Base-by-base conservation (phyloP, 768 basidiomycete genomes). In the Lactifluus hygrophoroides region DNA sequence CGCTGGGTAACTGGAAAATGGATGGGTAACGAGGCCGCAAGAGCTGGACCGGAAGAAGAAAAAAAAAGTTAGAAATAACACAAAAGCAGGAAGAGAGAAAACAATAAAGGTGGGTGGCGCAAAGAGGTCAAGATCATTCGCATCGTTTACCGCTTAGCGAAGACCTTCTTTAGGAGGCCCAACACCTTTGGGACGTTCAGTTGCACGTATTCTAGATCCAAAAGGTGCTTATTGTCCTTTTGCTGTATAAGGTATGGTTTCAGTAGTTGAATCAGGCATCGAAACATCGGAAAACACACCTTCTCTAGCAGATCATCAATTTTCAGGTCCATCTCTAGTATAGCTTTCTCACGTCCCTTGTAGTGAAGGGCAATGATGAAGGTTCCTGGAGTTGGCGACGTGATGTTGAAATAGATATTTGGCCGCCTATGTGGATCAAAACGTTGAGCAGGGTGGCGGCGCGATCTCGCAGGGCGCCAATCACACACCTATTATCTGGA, bases 301-400 rank as follows among this genome's bases (percentile, higher is more conserved):
- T 97, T 97, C 73, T 98, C 95, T 69, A 97, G 74, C 62, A 98
- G 73, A 73, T 99, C 95, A 72, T 99, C 95, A 66, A 98, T 96
- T 76, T 97, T 97, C 54, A 98, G 81, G 74, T 96, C 94, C 96
- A 98, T 98, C 79, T 99, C 96, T 37, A 98, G 81, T 66, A 99
- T 98, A 17, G 96, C 95, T 75, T 97, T 97, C 69, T 99, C 96
- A 19, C 96, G 83, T 42, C 96, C 96, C 73, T 96, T 97, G 76
- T 98, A 99, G 72, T 98, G 95, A 52, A 99, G 77, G 3, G 95
- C 96, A 64, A 99, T 99, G 71, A 99, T 94, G 73, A 97, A 99
- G 9, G 96, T 96, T 47, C 96, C 96, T 0, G 96, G 95, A 8
- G 92, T 90, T 1, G 96, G 96, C 34, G 94, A 97, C 27, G 90